phyloP scores from a whole-genome alignment of 805 yeast genomes.

The Candida andamanensis region DNA sequence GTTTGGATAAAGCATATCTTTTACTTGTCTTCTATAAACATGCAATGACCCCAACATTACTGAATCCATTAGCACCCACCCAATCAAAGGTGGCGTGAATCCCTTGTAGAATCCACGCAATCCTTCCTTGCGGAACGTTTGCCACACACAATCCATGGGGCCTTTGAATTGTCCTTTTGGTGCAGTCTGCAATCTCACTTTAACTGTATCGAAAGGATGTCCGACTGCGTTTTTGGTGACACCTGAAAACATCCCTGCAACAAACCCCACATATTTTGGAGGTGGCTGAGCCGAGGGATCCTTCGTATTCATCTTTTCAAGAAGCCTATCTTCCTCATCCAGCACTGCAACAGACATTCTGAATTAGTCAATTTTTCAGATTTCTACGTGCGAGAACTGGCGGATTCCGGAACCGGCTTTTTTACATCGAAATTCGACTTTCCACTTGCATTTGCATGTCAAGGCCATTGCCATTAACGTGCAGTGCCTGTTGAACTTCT shows the following conservation, averaged over 20 bases:
- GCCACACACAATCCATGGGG: conserved; percentile 72
- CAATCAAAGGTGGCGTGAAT: conserved; percentile 86
- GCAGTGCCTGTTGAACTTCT: too few species aligned
- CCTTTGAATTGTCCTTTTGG: conserved; percentile 62
- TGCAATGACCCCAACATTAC: conserved; percentile 86
- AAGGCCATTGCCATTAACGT: too few species aligned
- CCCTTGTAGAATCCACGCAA: conserved; percentile 79
- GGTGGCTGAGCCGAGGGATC: conserved; percentile 25
- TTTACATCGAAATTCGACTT: too few species aligned
- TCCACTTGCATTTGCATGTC: too few species aligned
- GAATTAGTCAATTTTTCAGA: background rate
- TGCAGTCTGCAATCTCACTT: conserved; percentile 75
- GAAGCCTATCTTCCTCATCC: conserved; percentile 23
- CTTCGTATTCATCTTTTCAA: conserved; percentile 7
- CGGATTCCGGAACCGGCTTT: too few species aligned
- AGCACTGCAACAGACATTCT: conserved; percentile 22
- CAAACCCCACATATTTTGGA: conserved; percentile 64
- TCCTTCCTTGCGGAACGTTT: conserved; percentile 74
- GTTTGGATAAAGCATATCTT: conserved; percentile 59
- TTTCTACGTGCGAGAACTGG: too few species aligned
- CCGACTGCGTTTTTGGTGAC: conserved; percentile 85
- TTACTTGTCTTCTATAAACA: conserved; percentile 63
- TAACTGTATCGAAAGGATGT: conserved; percentile 89
- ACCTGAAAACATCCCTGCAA: conserved; percentile 87
- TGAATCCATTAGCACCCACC: conserved; percentile 93